Evolutionary conservation across 1,139 yeast species (phyloP).

Genomic region (Kodamaea plutei): DNA sequence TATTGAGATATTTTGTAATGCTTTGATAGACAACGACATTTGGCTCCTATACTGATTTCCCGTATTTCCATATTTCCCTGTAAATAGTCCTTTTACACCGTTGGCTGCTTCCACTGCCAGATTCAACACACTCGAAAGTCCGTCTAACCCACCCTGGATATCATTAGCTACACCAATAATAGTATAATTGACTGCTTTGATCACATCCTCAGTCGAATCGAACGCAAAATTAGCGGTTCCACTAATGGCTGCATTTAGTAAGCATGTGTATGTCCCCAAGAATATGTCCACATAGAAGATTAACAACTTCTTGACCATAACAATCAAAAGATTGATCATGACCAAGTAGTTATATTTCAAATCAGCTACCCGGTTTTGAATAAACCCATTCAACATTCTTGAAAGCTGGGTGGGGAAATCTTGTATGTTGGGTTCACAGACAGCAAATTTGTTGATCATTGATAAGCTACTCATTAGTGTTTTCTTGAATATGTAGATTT

Average conservation of each 20-base stretch:
- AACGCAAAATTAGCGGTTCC: slow-evolving; percentile 72
- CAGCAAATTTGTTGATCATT: slow-evolving; percentile 29
- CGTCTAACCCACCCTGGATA: slow-evolving; percentile 58
- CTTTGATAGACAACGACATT: slow-evolving; percentile 57
- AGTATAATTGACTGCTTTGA: slow-evolving; percentile 58
- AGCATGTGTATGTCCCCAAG: slow-evolving; percentile 83
- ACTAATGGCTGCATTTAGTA: slow-evolving; percentile 67
- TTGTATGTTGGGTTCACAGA: slow-evolving; percentile 34
- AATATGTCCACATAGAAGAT: slow-evolving; percentile 66
- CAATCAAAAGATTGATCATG: slow-evolving; percentile 32
- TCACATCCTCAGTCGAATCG: slow-evolving; percentile 63
- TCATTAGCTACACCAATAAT: slow-evolving; percentile 51
- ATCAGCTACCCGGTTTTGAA: slow-evolving; percentile 14
- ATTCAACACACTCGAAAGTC: slow-evolving; percentile 51
- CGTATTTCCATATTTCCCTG: slow-evolving; percentile 22
- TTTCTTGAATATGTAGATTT: slow-evolving; percentile 44
- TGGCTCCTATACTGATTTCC: slow-evolving; percentile 25
- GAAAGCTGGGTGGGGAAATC: slow-evolving; percentile 58
- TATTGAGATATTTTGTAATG: slow-evolving; percentile 56
- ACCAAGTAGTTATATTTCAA: slow-evolving; percentile 12
- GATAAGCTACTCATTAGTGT: slow-evolving; percentile 39
- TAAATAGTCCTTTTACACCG: slow-evolving; percentile 53
- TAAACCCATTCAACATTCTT: slow-evolving; percentile 41
- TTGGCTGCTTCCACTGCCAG: slow-evolving; percentile 37
- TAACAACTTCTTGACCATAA: slow-evolving; percentile 56